These are phyloP conservation scores for Fragaria ananassa DNA, from an alignment of 306 rosid species.

Conservation along the genomic window DNA sequence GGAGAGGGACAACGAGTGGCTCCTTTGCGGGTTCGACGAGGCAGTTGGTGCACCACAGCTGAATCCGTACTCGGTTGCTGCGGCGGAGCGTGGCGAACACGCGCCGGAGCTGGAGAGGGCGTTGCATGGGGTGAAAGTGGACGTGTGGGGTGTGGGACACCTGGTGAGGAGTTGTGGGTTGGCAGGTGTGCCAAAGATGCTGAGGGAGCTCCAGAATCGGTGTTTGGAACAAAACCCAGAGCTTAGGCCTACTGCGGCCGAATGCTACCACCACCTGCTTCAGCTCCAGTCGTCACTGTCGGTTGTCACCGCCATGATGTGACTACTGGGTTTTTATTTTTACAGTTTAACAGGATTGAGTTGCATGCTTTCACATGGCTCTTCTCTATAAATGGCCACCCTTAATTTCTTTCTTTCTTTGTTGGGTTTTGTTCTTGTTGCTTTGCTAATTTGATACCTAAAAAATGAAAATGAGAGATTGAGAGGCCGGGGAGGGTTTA, in stretches of 20 bases:
- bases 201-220: slow-evolving; percentile 69
- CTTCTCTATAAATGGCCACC: not conserved
- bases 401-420: not conserved
- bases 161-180: slow-evolving; percentile 68
- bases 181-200: slow-evolving; percentile 66
- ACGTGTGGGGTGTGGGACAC: slow-evolving; percentile 87
- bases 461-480: not conserved
- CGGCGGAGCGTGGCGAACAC: slow-evolving; percentile 45
- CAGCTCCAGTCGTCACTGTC: slow-evolving; percentile 82
- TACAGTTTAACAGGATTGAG: not conserved
- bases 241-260: slow-evolving; percentile 91
- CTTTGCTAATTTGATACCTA: not conserved
- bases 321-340: slow-evolving; percentile 19
- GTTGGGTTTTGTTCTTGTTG: not conserved
- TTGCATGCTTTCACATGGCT: not conserved
- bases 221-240: slow-evolving; percentile 91
- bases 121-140: slow-evolving; percentile 90
- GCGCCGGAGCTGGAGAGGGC: slow-evolving; percentile 95
- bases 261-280: slow-evolving; percentile 91
- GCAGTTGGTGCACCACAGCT: slow-evolving; percentile 82
- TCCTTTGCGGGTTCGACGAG: slow-evolving; percentile 73
- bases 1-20: slow-evolving; percentile 68
- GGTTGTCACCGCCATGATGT: slow-evolving; percentile 45
- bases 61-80: slow-evolving; percentile 28
- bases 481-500: not conserved